Base-by-base conservation (phyloP, 768 basidiomycete species). In the Termitomyces sp. region DNA sequence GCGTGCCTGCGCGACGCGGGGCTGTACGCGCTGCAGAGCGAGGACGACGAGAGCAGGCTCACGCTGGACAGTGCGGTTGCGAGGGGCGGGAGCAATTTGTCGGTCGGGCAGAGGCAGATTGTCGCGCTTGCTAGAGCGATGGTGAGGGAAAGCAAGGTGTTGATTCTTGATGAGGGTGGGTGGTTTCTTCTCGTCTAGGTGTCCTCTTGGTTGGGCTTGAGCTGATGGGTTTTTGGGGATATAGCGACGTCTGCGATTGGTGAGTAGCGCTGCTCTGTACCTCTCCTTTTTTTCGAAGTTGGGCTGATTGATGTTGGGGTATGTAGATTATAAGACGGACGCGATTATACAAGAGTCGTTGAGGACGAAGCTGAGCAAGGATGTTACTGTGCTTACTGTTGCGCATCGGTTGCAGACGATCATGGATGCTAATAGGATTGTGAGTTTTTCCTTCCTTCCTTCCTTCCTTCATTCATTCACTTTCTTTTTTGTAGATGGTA, bases 61-160 rank as follows among this genome's bases (percentile, higher is more conserved):
- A 75, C 73, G 7, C 67, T 84, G 24, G 80, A 83, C 56, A 79
- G 71, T 16, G 60, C 56, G 10, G 71, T 83, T 27, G 62, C 76
- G 6, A 71, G 73, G 1, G 86, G 86, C 9, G 89, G 89, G 5
- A 71, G 78, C 22, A 91, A 91, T 66, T 82, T 91, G 62, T 88
- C 86, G 1, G 84, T 88, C 32, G 90, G 90, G n/a, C 88, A 91
- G 65, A 68, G 88, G 10, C 90, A 92, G 66, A 78, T 87, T 46
- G 76, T 87, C 42, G 84, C 84, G 4, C 76, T 87, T 64, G 85
- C 85, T 1, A 72, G 86, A n/a, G 86, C 86, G 6, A 76, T 86
- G 59, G 72, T 87, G 7, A 73, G 83, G 27, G 74, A 79, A 44
- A 85, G 79, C 68, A 78, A 82, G 43, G 71, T 87, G 44, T 76